Conservation (phyloP, 257 asterid species). For the Thymus mandschuricus region DNA sequence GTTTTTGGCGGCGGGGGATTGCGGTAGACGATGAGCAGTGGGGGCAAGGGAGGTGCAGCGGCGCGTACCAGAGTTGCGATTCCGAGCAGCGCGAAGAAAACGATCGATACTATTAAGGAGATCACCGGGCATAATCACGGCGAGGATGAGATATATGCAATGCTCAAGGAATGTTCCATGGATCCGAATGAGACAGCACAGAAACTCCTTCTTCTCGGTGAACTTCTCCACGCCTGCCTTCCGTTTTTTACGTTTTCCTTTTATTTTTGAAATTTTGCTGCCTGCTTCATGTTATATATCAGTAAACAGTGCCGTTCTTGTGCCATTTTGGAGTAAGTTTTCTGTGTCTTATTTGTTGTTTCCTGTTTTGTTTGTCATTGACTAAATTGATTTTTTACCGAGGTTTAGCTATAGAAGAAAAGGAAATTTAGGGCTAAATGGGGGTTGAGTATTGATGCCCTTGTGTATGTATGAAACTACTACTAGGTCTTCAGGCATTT, state of each 20-base stretch:
- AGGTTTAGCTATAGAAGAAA: constrained; percentile 6
- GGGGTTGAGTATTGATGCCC: background rate
- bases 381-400: background rate
- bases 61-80: constrained; percentile 59
- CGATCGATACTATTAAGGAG: constrained; percentile 81
- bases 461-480: background rate
- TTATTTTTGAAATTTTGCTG: background rate
- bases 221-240: constrained; percentile 3
- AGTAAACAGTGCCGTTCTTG: background rate
- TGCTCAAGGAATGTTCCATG: constrained; percentile 89
- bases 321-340: background rate
- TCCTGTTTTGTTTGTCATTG: too few species aligned
- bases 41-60: constrained; percentile 43
- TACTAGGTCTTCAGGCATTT: background rate
- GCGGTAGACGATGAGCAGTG: too few species aligned
- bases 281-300: background rate
- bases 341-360: background rate
- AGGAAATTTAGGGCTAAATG: background rate
- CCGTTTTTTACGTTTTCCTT: background rate
- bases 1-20: too few species aligned
- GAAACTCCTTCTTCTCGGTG: constrained; percentile 85
- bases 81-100: constrained; percentile 68
- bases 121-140: constrained; percentile 75
- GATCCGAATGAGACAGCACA: constrained; percentile 93
- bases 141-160: constrained; percentile 89